These are phyloP conservation scores for Apiospora kogelbergensis DNA, from an alignment of 2,329 filamentous ascomycete species.

Conservation along the genomic window DNA sequence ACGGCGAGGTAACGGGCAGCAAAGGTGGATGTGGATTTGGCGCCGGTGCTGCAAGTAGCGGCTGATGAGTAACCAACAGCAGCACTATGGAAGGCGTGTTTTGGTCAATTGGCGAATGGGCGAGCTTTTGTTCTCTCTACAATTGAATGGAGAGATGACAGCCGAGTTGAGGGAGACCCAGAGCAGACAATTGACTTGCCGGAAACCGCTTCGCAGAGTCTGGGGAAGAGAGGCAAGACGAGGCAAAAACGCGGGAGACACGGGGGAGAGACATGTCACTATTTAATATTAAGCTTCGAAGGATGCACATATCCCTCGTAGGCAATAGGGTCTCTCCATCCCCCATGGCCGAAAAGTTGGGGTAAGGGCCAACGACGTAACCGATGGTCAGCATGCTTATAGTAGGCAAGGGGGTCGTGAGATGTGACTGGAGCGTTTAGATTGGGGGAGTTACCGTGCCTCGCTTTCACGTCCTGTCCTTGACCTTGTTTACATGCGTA, in stretches of 20 bases:
- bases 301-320: constrained; percentile 1
- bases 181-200: neutral
- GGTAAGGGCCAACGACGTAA: constrained; percentile 2
- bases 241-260: neutral
- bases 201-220: constrained; percentile 2
- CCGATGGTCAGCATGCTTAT: constrained; percentile 1
- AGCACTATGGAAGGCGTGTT: neutral
- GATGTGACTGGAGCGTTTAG: constrained; percentile 16
- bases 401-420: constrained; percentile 1
- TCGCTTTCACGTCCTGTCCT: neutral
- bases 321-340: too few relatives aligned
- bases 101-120: neutral
- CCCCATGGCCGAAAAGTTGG: neutral
- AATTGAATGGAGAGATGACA: neutral
- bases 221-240: neutral
- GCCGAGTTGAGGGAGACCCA: neutral
- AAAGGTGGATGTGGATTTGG: neutral
- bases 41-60: neutral
- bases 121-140: neutral
- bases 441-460: constrained; percentile 11
- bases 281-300: constrained; percentile 8
- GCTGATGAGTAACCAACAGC: neutral
- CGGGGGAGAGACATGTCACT: constrained; percentile 6
- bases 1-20: neutral
- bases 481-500: too few relatives aligned